A percentile compares a stretch with the other conserved stretches of the same genome.
Conservation (phyloP, 345 rosid genomes). For the Melaleuca quinquenervia region DNA sequence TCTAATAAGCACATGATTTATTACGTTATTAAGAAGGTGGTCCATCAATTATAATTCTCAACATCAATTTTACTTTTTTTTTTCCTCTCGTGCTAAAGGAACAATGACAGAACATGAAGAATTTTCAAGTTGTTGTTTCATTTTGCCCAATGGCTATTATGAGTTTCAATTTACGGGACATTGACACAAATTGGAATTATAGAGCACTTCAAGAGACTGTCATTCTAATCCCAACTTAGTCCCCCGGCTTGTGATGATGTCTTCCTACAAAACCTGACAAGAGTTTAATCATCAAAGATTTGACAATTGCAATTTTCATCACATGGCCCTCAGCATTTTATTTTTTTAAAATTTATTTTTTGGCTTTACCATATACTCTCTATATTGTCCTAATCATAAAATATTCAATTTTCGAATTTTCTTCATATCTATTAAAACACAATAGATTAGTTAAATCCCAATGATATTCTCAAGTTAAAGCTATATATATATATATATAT, state of each 20-base stretch:
- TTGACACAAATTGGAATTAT: background rate
- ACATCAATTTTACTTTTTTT: too few relatives aligned
- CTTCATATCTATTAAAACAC: background rate
- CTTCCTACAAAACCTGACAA: too few relatives aligned
- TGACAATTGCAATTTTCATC: too few relatives aligned
- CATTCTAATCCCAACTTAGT: background rate
- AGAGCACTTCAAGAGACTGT: background rate
- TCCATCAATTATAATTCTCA: background rate
- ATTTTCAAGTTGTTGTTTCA: background rate
- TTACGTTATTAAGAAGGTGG: background rate
- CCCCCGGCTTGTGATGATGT: too few relatives aligned
- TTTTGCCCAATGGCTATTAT: background rate
- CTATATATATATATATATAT: too few relatives aligned
- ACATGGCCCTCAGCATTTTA: background rate
- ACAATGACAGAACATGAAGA: background rate
- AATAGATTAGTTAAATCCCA: background rate
- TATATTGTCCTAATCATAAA: too few relatives aligned
- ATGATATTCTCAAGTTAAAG: background rate
- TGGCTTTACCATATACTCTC: background rate
- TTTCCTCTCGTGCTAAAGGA: background rate
- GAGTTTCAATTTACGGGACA: too few relatives aligned
- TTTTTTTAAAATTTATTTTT: too few relatives aligned
- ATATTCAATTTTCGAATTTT: background rate
- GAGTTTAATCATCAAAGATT: too few relatives aligned
- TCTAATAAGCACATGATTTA: background rate